Evolutionary conservation across 129 eudicot species (phyloP).

Genomic region (Centrapalus pauciflorus): DNA sequence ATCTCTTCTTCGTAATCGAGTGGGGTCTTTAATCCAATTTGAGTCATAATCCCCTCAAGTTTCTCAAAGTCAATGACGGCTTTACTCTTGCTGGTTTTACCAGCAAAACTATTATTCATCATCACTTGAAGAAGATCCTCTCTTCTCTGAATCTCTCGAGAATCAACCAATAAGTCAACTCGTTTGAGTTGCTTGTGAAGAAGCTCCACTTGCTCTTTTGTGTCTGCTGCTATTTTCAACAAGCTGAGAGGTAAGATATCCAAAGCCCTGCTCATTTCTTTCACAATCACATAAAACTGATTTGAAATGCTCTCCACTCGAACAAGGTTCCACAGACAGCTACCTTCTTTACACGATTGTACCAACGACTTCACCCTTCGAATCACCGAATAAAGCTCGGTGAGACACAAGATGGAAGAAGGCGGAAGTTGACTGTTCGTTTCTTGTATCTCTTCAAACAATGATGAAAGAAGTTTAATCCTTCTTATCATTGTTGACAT

Average conservation of each 20-base stretch:
- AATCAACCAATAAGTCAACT: slow-evolving; percentile 48
- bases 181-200: slow-evolving; percentile 82
- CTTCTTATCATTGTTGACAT: slow-evolving; percentile 54
- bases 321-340: slow-evolving; percentile 65
- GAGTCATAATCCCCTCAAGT: slow-evolving; percentile 37
- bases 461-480: slow-evolving; percentile 61
- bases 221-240: slow-evolving; percentile 54
- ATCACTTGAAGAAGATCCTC: slow-evolving; percentile 55
- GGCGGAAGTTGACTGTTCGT: slow-evolving; percentile 66
- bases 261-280: slow-evolving; percentile 63
- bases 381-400: slow-evolving; percentile 62
- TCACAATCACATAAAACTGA: slow-evolving; percentile 49
- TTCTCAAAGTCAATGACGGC: slow-evolving; percentile 41
- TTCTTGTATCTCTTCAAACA: slow-evolving; percentile 72
- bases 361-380: slow-evolving; percentile 48
- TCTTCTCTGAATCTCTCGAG: slow-evolving; percentile 50
- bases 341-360: slow-evolving; percentile 54
- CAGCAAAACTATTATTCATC: slow-evolving; percentile 38
- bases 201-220: slow-evolving; percentile 82
- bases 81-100: slow-evolving; percentile 37
- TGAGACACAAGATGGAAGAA: slow-evolving; percentile 70
- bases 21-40: slow-evolving; percentile 53
- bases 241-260: slow-evolving; percentile 71
- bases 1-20: slow-evolving; percentile 64
- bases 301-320: slow-evolving; percentile 50